Evolutionary conservation across 129 eudicot species (phyloP).

Genomic region (Chrysanthemum lavandulifolium): DNA sequence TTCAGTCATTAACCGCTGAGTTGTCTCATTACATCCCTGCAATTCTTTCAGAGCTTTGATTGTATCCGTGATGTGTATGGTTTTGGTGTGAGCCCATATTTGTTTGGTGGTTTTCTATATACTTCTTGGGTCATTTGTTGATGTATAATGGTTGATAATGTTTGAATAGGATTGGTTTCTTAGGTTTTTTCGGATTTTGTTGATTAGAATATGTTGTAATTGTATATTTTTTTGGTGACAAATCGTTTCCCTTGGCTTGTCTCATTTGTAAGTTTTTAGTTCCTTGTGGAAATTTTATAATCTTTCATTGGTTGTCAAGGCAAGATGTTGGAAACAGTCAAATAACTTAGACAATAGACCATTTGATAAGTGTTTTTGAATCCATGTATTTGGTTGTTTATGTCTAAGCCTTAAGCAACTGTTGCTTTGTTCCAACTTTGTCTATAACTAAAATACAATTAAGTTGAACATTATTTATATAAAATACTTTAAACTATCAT

Average conservation of each 20-base stretch:
- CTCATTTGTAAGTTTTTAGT: slow-evolving; percentile 19
- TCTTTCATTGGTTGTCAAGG: slow-evolving; percentile 4
- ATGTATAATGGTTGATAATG: slow-evolving; percentile 30
- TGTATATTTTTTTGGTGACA: slow-evolving; percentile 24
- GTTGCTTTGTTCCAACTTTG: background rate
- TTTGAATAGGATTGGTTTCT: slow-evolving; percentile 30
- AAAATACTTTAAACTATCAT: too few species aligned
- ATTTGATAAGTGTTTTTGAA: background rate
- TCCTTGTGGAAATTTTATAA: background rate
- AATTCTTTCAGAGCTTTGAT: slow-evolving; percentile 93
- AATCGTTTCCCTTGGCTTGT: slow-evolving; percentile 13
- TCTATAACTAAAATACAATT: too few species aligned
- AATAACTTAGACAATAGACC: background rate
- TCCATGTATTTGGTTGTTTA: background rate
- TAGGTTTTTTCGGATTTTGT: slow-evolving; percentile 19
- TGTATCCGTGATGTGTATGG: slow-evolving; percentile 9
- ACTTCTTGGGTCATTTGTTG: slow-evolving; percentile 18
- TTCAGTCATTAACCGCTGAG: slow-evolving; percentile 97
- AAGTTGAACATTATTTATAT: too few species aligned
- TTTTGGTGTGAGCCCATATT: slow-evolving; percentile 18
- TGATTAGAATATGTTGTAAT: slow-evolving; percentile 27
- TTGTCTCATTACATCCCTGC: slow-evolving; percentile 99
- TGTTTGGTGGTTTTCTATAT: slow-evolving; percentile 28
- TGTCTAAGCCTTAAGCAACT: background rate
- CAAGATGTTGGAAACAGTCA: background rate